Percentiles rank a stretch among this genome's conserved stretches.
Conservation (phyloP, 495 filamentous ascomycete species). For the Recurvomyces mirabilis region DNA sequence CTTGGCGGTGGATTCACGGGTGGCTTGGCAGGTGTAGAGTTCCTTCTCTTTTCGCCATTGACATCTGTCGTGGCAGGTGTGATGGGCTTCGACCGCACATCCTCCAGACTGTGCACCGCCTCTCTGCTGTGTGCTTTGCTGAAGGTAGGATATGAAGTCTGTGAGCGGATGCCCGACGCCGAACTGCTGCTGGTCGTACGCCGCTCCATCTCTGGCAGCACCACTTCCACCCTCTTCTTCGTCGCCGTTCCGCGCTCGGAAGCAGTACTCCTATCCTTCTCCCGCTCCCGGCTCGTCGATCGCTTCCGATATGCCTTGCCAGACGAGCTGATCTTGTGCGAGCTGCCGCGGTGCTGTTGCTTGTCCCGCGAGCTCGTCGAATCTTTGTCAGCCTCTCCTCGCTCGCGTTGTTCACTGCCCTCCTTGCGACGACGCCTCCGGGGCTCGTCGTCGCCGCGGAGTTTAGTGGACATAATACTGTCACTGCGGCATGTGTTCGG, state of each 20-base stretch:
- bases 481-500: not conserved
- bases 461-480: constrained; percentile 1
- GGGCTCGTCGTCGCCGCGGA: constrained; percentile 6
- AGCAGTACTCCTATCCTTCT: constrained; percentile 5
- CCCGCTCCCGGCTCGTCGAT: constrained; percentile 9
- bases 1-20: constrained; percentile 42
- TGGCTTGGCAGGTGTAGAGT: constrained; percentile 11
- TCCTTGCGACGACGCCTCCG: constrained; percentile 10
- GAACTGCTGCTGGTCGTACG: constrained; percentile 25
- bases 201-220: constrained; percentile 35
- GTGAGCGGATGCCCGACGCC: constrained; percentile 36
- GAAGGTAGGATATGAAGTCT: constrained; percentile 72
- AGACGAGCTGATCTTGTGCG: constrained; percentile 4
- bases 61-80: constrained; percentile 75
- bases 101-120: constrained; percentile 51
- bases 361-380: constrained; percentile 4
- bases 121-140: constrained; percentile 87
- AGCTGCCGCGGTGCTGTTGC: not conserved
- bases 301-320: constrained; percentile 5
- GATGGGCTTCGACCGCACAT: constrained; percentile 44
- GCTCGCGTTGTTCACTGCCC: not conserved
- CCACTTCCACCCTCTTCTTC: constrained; percentile 20
- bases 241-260: not conserved
- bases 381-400: constrained; percentile 19
- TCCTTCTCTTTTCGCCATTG: constrained; percentile 37